Evolutionary conservation across 1,284 basidiomycete genomes (phyloP), one percentile per base, ranked within the genome.

Genomic region (Rhodotorula sp.): DNA sequence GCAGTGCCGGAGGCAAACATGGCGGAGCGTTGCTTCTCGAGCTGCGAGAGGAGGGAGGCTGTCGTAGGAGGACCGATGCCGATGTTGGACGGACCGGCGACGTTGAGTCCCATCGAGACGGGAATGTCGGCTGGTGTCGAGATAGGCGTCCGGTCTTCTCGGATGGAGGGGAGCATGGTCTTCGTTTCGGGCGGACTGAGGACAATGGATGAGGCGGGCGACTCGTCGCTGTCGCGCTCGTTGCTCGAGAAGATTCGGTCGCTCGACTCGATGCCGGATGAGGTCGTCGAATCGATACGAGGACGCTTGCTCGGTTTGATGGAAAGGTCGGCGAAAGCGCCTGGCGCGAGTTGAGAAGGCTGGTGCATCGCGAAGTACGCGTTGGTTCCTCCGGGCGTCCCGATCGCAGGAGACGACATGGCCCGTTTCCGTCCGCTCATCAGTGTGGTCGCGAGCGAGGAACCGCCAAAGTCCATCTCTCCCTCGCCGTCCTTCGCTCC

Each of bases 131-230:
- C 39, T 10, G 39, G 9, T 15, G 39, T 44, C 39, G 39, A 44
- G 39, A 44, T 10, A 17, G 39, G 39, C 39, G 39, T 44, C 39
- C 19, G 3, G 39, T 44, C 39, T 44, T 44, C 9, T 10, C 39
- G 39, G 13, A 54, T 7, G 10, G 44, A 5, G 1, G 48, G 53
- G 7, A 63, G 46, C 17, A 30, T 2, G 24, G 49, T 6, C 29
- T n/a, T 32, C 46, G 55, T 47, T 32, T 68, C 64, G 51, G 64
- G 61, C 6, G 70, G 70, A 8, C 67, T 66, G 19, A 57, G 46
- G 29, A 64, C 64, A n/a, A 48, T 39, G 4, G 70, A 68, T 11
- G 70, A 72, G 4, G 62, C 62, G 49, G 70, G 70, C 47, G 70
- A 68, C 9, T 49, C 62, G 54, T 66, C 66, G 49, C 46, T 54